Conservation (phyloP, 192 early-diverging fungal species). For the Coemansia sp. region DNA sequence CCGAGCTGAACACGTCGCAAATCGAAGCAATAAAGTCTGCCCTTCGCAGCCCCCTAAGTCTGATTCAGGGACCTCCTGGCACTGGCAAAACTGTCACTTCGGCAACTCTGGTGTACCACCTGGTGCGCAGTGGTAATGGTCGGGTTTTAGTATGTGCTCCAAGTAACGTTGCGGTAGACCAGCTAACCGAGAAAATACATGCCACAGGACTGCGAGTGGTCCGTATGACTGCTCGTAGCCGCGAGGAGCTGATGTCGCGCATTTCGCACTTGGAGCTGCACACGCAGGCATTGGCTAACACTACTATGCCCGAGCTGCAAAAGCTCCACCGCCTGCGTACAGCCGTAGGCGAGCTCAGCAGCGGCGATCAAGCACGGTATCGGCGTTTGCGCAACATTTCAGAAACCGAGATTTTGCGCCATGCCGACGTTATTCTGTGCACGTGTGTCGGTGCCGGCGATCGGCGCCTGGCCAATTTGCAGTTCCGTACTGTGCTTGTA, state of each 20-base stretch:
- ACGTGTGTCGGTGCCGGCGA: slow-evolving; percentile 98
- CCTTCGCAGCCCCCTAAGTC: slow-evolving; percentile 84
- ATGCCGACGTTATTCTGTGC: slow-evolving; percentile 96
- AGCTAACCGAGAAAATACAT: slow-evolving; percentile 96
- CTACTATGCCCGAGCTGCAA: slow-evolving; percentile 91
- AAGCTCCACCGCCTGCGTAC: slow-evolving; percentile 85
- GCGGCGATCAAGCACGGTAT: slow-evolving; percentile 83
- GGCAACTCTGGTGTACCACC: slow-evolving; percentile 95
- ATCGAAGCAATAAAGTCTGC: slow-evolving; percentile 91
- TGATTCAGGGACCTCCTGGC: slow-evolving; percentile 96
- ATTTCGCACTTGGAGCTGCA: slow-evolving; percentile 93
- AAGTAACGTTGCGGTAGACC: slow-evolving; percentile 99
- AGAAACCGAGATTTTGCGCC: slow-evolving; percentile 87
- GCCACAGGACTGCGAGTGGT: slow-evolving; percentile 92
- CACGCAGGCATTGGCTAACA: slow-evolving; percentile 94
- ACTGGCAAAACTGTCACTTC: slow-evolving; percentile 99
- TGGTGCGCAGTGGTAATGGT: slow-evolving; percentile 82
- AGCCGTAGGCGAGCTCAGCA: slow-evolving; percentile 88
- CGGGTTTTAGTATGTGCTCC: slow-evolving; percentile 98
- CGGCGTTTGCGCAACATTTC: slow-evolving; percentile 76
- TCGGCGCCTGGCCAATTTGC: slow-evolving; percentile 80
- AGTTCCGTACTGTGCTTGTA: slow-evolving; percentile 91
- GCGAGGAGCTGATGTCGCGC: slow-evolving; percentile 92
- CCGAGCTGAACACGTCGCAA: slow-evolving; percentile 96
- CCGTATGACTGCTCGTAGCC: slow-evolving; percentile 86